Percentiles rank a stretch among this genome's conserved stretches.
Evolutionary conservation across 108 stramenopile genomes (phyloP).

Genomic region (Ochromonas danica): DNA sequence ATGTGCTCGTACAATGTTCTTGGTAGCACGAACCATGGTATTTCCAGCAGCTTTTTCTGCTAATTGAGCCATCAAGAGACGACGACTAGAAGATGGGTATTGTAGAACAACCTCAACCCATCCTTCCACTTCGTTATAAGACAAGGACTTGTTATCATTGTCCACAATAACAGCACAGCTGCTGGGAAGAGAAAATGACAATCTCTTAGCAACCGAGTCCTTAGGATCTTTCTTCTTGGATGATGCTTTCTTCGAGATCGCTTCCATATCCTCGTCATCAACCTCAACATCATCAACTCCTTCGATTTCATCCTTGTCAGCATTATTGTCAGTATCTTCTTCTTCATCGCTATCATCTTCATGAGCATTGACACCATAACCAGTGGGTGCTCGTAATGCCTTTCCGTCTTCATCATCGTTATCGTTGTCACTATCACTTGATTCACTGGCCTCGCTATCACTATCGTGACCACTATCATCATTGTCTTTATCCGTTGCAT

Average conservation of each 20-base stretch:
- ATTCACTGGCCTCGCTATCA: slow-evolving; percentile 35
- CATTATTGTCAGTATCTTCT: background rate
- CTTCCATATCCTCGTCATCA: background rate
- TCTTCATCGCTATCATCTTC: slow-evolving; percentile 46
- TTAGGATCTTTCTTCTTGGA: too few relatives aligned
- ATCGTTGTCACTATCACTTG: slow-evolving; percentile 43
- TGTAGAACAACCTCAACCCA: slow-evolving; percentile 43
- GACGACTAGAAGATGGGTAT: slow-evolving; percentile 54
- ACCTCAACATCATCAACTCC: slow-evolving; percentile 45
- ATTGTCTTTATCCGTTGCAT: slow-evolving; percentile 30
- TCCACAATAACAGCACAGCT: background rate
- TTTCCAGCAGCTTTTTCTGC: slow-evolving; percentile 78
- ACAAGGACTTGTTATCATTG: background rate
- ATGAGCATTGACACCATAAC: slow-evolving; percentile 68
- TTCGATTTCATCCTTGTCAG: slow-evolving; percentile 47
- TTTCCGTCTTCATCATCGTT: slow-evolving; percentile 64
- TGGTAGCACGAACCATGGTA: slow-evolving; percentile 70
- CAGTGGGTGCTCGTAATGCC: slow-evolving; percentile 58
- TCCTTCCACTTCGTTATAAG: slow-evolving; percentile 27
- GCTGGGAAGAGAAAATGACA: too few relatives aligned
- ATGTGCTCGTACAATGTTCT: slow-evolving; percentile 72
- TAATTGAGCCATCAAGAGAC: slow-evolving; percentile 93
- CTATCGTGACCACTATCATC: slow-evolving; percentile 33
- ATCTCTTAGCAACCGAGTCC: too few relatives aligned
- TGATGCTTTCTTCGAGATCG: too few relatives aligned